Evolutionary conservation across 2,329 filamentous ascomycete genomes (phyloP).

Genomic region (Pseudohalonectria lignicola): DNA sequence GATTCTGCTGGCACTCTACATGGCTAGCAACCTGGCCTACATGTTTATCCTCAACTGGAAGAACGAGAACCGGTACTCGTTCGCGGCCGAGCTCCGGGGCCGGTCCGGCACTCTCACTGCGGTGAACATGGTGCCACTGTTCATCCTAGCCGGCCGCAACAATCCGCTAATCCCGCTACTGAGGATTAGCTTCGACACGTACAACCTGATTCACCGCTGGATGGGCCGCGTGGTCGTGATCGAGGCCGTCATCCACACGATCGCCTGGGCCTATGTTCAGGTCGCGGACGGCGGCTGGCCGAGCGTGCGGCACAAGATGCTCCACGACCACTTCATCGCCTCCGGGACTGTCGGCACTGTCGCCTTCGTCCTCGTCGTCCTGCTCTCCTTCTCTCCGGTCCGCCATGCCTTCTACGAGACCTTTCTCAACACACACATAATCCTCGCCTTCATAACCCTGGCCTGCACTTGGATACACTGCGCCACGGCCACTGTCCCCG

Average conservation of each 20-base stretch:
- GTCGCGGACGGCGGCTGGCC: conserved; percentile 52
- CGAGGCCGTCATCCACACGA: conserved; percentile 59
- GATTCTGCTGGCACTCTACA: conserved; percentile 43
- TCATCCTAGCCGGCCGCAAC: conserved; percentile 84
- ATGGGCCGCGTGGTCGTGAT: conserved; percentile 63
- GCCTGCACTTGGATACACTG: conserved; percentile 72
- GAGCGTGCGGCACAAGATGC: conserved; percentile 42
- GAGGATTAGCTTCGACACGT: conserved; percentile 89
- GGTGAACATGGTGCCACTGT: conserved; percentile 84
- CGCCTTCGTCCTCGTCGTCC: conserved; percentile 52
- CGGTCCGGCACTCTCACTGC: conserved; percentile 74
- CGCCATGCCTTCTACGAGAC: conserved; percentile 96
- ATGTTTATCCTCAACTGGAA: conserved; percentile 51
- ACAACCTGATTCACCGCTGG: conserved; percentile 84
- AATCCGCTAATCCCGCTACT: conserved; percentile 79
- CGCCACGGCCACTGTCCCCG: conserved; percentile 49
- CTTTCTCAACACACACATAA: conserved; percentile 79
- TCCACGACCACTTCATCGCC: conserved; percentile 50
- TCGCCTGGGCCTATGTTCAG: conserved; percentile 65
- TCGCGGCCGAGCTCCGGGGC: conserved; percentile 75
- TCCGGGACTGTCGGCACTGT: conserved; percentile 42
- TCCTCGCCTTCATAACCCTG: conserved; percentile 58
- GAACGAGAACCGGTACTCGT: conserved; percentile 45
- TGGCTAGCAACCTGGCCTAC: conserved; percentile 51
- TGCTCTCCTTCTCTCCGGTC: conserved; percentile 66